phyloP scores from a whole-genome alignment of 2,329 filamentous ascomycete genomes.

The Nannizziopsis arthrosporioides region DNA sequence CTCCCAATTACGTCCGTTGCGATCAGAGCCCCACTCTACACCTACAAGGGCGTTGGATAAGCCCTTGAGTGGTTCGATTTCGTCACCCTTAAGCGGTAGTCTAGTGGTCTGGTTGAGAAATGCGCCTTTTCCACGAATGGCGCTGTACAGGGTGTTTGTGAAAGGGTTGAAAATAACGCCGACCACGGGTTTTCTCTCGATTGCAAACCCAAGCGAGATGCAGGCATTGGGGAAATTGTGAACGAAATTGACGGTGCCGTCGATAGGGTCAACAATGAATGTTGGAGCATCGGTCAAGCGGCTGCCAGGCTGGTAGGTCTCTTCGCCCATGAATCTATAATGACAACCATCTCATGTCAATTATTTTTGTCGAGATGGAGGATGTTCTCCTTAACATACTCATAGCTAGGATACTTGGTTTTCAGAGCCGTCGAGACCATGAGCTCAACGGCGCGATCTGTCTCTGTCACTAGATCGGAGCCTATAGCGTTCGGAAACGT shows the following conservation, averaged over 20 bases:
- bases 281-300: conserved; percentile 44
- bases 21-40: conserved; percentile 52
- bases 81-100: conserved; percentile 38
- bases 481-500: conserved; percentile 25
- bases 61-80: conserved; percentile 36
- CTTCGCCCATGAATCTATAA: conserved; percentile 44
- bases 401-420: conserved; percentile 43
- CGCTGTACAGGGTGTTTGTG: conserved; percentile 44
- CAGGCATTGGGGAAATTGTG: conserved; percentile 48
- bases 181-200: conserved; percentile 41
- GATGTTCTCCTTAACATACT: conserved; percentile 23
- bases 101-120: conserved; percentile 32
- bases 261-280: conserved; percentile 53
- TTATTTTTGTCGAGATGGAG: neutral
- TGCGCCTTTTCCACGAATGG: conserved; percentile 44
- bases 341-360: neutral
- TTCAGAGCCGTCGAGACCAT: conserved; percentile 43
- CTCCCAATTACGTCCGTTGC: conserved; percentile 45
- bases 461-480: conserved; percentile 53
- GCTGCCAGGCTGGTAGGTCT: conserved; percentile 47
- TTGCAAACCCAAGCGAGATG: conserved; percentile 48
- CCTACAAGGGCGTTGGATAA: conserved; percentile 44
- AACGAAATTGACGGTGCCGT: conserved; percentile 56
- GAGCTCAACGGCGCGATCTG: conserved; percentile 50
- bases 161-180: conserved; percentile 54